Conservation (phyloP, 2,329 filamentous ascomycete genomes). For the Cordyceps tenuipes region DNA sequence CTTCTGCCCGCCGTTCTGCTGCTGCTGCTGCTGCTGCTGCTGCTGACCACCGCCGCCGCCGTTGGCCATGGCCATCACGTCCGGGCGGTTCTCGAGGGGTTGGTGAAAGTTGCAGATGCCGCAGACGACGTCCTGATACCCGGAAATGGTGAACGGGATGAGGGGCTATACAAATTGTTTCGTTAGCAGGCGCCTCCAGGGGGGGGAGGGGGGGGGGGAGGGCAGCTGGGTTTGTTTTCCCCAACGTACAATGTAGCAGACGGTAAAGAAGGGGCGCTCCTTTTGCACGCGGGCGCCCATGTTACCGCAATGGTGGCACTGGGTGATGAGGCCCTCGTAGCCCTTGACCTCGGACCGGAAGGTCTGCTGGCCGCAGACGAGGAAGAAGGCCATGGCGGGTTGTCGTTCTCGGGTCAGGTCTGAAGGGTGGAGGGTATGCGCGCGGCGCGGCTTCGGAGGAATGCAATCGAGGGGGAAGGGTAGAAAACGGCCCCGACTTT, state of each 20-base stretch:
- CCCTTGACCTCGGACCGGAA: constrained; percentile 52
- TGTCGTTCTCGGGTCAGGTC: too few relatives aligned
- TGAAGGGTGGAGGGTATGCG: too few relatives aligned
- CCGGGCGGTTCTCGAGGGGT: constrained; percentile 48
- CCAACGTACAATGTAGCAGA: constrained; percentile 65
- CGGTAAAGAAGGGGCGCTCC: constrained; percentile 66
- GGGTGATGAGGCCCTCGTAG: constrained; percentile 53
- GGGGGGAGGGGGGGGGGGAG: too few relatives aligned
- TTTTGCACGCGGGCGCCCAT: constrained; percentile 53
- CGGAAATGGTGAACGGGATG: constrained; percentile 60
- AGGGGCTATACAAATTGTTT: constrained; percentile 43
- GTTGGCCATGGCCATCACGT: constrained; percentile 45
- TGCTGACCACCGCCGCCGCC: constrained; percentile 24
- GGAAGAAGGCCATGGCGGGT: constrained; percentile 50
- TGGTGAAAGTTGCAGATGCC: constrained; percentile 71
- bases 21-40: constrained; percentile 14
- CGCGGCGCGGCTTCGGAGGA: too few relatives aligned
- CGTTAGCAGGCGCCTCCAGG: background rate
- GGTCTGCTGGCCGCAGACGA: constrained; percentile 53
- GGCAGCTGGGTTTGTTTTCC: background rate
- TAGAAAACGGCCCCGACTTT: too few relatives aligned
- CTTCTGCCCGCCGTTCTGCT: constrained; percentile 18
- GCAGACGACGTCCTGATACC: constrained; percentile 63
- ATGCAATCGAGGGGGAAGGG: too few relatives aligned
- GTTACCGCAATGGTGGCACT: constrained; percentile 61